A percentile compares a stretch with the other conserved stretches of the same genome.
These are phyloP conservation scores for Turnera subulata DNA, from an alignment of 345 rosid species.

Conservation along the genomic window DNA sequence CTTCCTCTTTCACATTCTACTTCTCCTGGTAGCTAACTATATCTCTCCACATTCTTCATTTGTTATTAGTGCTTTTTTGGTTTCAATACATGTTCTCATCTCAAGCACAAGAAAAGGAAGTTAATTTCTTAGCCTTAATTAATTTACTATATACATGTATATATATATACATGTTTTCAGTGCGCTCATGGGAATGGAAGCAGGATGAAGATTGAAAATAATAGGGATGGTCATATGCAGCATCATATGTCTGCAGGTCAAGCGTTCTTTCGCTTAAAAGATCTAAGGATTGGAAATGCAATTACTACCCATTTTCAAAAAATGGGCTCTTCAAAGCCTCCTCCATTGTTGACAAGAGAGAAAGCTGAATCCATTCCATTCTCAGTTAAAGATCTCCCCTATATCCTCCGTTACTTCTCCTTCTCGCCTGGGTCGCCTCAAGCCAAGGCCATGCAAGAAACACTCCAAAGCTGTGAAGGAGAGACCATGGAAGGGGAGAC, in stretches of 20 bases:
- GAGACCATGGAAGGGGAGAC: slow-evolving; percentile 35
- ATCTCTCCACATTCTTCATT: too few species aligned
- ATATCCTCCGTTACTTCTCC: slow-evolving; percentile 37
- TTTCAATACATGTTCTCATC: too few species aligned
- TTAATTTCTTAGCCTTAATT: too few species aligned
- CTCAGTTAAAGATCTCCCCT: slow-evolving; percentile 6
- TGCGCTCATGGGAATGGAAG: too few species aligned
- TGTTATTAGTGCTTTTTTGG: too few species aligned
- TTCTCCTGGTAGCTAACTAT: too few species aligned
- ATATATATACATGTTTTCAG: too few species aligned
- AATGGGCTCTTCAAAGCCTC: slow-evolving; percentile 25
- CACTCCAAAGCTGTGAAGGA: slow-evolving; percentile 32
- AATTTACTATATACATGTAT: too few species aligned
- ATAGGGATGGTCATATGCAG: too few species aligned
- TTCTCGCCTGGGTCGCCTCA: slow-evolving; percentile 16
- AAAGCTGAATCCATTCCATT: slow-evolving; percentile 29
- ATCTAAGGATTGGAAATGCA: slow-evolving; percentile 27
- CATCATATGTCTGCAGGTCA: slow-evolving; percentile 18
- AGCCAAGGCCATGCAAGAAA: slow-evolving; percentile 37
- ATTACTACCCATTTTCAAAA: slow-evolving; percentile 31
- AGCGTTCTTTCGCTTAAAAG: slow-evolving; percentile 40
- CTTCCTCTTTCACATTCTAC: too few species aligned
- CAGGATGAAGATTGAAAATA: too few species aligned
- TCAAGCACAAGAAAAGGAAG: too few species aligned
- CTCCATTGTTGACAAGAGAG: slow-evolving; percentile 30